Evolutionary conservation across 805 yeast species (phyloP).

Genomic region (Wickerhamomyces ciferrii): DNA sequence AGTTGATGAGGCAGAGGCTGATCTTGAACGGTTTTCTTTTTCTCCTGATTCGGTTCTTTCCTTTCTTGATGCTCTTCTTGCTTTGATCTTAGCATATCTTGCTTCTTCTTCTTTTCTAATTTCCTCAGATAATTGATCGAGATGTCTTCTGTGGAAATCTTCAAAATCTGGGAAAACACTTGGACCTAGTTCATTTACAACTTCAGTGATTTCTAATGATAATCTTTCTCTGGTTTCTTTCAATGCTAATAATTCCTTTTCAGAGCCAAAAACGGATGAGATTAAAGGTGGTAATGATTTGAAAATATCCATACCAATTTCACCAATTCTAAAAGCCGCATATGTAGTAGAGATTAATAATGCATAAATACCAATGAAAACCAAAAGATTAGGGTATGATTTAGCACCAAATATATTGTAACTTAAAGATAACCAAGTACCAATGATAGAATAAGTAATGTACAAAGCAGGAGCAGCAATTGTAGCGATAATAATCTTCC

Average conservation of each 20-base stretch:
- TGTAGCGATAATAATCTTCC: constrained; percentile 87
- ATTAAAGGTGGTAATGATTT: constrained; percentile 76
- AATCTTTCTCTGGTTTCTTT: constrained; percentile 55
- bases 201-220: constrained; percentile 66
- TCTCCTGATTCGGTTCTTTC: constrained; percentile 24
- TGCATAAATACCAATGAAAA: constrained; percentile 45
- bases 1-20: constrained; percentile 6
- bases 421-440: constrained; percentile 31
- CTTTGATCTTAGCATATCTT: constrained; percentile 27
- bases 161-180: constrained; percentile 84
- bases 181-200: constrained; percentile 83
- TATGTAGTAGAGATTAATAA: constrained; percentile 71
- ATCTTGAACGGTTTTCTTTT: constrained; percentile 15
- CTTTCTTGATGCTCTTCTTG: constrained; percentile 30
- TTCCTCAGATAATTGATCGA: constrained; percentile 10
- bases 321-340: constrained; percentile 85
- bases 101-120: constrained; percentile 1
- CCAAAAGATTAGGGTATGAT: constrained; percentile 13
- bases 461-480: constrained; percentile 83
- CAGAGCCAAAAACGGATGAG: constrained; percentile 32
- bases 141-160: constrained; percentile 11
- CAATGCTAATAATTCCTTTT: constrained; percentile 41
- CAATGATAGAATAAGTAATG: constrained; percentile 58
- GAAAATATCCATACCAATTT: constrained; percentile 80
- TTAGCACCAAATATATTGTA: constrained; percentile 17